Percentiles rank a stretch among this genome's conserved stretches.
phyloP scores from a whole-genome alignment of 345 rosid genomes.

The Salix caprea region DNA sequence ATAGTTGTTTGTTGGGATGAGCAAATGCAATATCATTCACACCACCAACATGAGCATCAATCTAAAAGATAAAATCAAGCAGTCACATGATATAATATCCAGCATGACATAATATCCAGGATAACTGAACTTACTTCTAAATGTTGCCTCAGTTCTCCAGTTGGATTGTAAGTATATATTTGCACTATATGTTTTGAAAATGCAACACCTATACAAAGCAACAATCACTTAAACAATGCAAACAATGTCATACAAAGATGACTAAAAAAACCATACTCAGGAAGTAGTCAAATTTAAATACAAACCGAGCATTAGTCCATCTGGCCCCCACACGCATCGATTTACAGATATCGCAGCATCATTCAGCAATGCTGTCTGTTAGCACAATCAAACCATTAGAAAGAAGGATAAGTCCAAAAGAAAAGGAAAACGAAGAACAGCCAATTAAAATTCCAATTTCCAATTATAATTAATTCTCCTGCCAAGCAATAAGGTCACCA shows the following conservation, averaged over 20 bases:
- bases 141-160: conserved; percentile 43
- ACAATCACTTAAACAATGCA: not conserved
- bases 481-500: not conserved
- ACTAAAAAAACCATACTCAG: not conserved
- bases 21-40: conserved; percentile 64
- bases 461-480: not conserved
- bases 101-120: not conserved
- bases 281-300: not conserved
- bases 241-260: not conserved
- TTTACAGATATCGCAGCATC: conserved; percentile 58
- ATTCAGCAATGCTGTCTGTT: conserved; percentile 48
- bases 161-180: conserved; percentile 52
- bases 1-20: conserved; percentile 47
- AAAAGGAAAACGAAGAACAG: too few species aligned
- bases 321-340: conserved; percentile 62
- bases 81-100: not conserved
- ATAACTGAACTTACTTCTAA: conserved; percentile 40
- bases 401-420: not conserved
- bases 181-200: conserved; percentile 80
- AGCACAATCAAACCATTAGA: not conserved
- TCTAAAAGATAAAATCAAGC: conserved; percentile 29
- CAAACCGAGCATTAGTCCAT: conserved; percentile 59
- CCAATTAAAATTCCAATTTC: not conserved
- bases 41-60: conserved; percentile 63
- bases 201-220: conserved; percentile 58